phyloP scores from a whole-genome alignment of 805 yeast species.

The Saturnispora ahearnii region DNA sequence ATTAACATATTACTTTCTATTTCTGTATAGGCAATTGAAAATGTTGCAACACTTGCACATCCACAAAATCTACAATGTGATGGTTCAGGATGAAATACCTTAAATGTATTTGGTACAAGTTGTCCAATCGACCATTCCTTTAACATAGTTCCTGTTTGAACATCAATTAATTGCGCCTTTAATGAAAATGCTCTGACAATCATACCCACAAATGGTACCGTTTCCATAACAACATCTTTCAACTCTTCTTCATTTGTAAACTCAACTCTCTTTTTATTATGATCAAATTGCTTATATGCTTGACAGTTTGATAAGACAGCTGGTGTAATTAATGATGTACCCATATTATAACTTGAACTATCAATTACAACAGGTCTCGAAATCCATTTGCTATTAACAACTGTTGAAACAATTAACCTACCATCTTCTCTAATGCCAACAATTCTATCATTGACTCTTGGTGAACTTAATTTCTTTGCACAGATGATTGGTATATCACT shows the following conservation, averaged over 20 bases:
- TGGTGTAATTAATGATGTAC: constrained; percentile 31
- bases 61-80: constrained; percentile 90
- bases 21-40: constrained; percentile 66
- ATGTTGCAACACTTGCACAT: constrained; percentile 66
- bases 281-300: constrained; percentile 6
- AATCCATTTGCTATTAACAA: constrained; percentile 59
- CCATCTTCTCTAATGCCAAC: constrained; percentile 45
- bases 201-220: constrained; percentile 70
- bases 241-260: constrained; percentile 10
- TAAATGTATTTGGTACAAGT: constrained; percentile 50
- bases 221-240: constrained; percentile 31
- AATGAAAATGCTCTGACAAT: constrained; percentile 48
- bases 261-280: constrained; percentile 4
- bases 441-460: constrained; percentile 66
- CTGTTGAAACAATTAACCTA: constrained; percentile 52
- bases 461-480: constrained; percentile 52
- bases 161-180: constrained; percentile 62
- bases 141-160: constrained; percentile 66
- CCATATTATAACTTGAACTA: constrained; percentile 38
- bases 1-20: constrained; percentile 46
- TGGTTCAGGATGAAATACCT: constrained; percentile 75
- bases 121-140: constrained; percentile 53
- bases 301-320: constrained; percentile 24
- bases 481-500: constrained; percentile 33
- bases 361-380: constrained; percentile 41